Conservation (phyloP, 1,284 basidiomycete genomes). For the Cutaneotrichosporon cyanovorans region DNA sequence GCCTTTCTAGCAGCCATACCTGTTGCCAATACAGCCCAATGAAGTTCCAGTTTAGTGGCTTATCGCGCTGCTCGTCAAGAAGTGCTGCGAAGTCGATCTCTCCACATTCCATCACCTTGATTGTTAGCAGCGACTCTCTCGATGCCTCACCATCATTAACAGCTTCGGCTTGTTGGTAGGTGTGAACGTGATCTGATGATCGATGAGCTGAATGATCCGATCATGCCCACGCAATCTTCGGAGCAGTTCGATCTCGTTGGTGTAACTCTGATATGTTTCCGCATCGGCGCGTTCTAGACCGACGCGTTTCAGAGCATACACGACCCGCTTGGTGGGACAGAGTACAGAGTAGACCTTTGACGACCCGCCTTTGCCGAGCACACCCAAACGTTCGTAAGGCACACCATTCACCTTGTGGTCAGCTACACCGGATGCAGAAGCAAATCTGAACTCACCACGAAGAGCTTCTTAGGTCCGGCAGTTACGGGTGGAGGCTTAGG, state of each 20-base stretch:
- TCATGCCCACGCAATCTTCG: constrained; percentile 79
- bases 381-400: constrained; percentile 69
- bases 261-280: constrained; percentile 82
- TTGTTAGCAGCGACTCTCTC: constrained; percentile 4
- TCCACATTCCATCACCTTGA: constrained; percentile 78
- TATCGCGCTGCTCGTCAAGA: constrained; percentile 69
- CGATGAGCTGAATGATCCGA: constrained; percentile 78
- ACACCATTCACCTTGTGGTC: constrained; percentile 62
- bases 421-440: too few relatives aligned
- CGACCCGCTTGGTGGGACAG: constrained; percentile 58
- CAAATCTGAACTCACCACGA: too few relatives aligned
- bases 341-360: constrained; percentile 89
- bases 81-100: constrained; percentile 79
- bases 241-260: constrained; percentile 84
- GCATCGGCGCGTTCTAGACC: constrained; percentile 73
- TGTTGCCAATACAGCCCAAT: constrained; percentile 92
- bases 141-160: constrained; percentile 56
- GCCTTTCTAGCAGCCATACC: constrained; percentile 41
- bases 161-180: constrained; percentile 57
- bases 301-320: constrained; percentile 83
- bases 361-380: constrained; percentile 84
- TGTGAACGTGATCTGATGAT: constrained; percentile 63
- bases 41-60: constrained; percentile 81
- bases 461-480: not conserved
- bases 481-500: too few relatives aligned